Percentiles rank a stretch among this genome's conserved stretches.
These are phyloP conservation scores for Sedum album DNA, from an alignment of 164 flowering plant genomes.

Conservation along the genomic window DNA sequence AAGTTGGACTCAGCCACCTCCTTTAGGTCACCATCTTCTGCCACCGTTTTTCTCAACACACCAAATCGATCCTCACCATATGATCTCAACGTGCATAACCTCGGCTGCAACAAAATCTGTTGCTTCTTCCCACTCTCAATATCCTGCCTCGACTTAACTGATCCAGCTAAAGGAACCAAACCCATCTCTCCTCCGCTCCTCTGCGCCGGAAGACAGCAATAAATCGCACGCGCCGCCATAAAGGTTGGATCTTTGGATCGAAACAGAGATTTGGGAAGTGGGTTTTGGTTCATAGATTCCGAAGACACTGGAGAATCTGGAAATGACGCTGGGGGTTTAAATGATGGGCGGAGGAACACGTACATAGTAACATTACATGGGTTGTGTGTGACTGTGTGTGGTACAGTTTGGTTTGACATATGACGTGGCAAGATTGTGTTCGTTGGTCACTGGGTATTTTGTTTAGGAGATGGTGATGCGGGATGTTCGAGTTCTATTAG, in stretches of 20 bases:
- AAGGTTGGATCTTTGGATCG: slow-evolving; percentile 17
- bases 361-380: not conserved
- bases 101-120: slow-evolving; percentile 69
- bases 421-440: not conserved
- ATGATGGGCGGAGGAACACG: slow-evolving; percentile 6
- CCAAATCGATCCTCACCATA: slow-evolving; percentile 47
- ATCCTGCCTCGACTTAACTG: slow-evolving; percentile 11
- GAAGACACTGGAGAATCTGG: not conserved
- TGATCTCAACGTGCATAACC: slow-evolving; percentile 70
- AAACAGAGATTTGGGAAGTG: not conserved
- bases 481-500: not conserved
- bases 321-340: not conserved
- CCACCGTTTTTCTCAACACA: slow-evolving; percentile 23
- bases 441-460: not conserved
- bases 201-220: slow-evolving; percentile 24
- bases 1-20: slow-evolving; percentile 45
- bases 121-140: slow-evolving; percentile 26
- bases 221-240: slow-evolving; percentile 23
- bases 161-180: slow-evolving; percentile 5
- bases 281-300: not conserved
- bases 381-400: not conserved
- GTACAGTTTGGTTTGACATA: not conserved
- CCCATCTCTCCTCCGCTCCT: slow-evolving; percentile 12
- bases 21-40: slow-evolving; percentile 10
- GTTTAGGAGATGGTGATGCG: not conserved